phyloP scores from a whole-genome alignment of 164 flowering plant species.

The Nelumbo lutea region DNA sequence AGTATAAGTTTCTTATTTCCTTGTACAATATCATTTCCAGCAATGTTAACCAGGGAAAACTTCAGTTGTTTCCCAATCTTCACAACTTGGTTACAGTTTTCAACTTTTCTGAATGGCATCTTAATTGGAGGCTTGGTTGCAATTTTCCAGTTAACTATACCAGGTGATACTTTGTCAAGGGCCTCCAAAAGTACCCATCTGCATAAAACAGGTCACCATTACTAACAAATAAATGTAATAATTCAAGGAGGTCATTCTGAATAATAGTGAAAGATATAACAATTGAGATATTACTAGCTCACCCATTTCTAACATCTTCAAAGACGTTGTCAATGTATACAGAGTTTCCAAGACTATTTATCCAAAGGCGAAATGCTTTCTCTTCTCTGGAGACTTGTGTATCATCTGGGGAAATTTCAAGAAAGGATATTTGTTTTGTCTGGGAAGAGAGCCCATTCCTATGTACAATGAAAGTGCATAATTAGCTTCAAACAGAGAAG shows the following conservation, averaged over 20 bases:
- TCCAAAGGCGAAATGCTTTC: constrained; percentile 79
- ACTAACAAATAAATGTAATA: background rate
- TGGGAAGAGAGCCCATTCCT: constrained; percentile 87
- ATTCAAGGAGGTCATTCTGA: background rate
- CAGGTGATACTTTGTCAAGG: constrained; percentile 84
- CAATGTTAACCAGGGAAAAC: constrained; percentile 86
- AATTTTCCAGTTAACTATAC: constrained; percentile 86
- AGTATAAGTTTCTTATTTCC: constrained; percentile 86
- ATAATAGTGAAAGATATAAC: background rate
- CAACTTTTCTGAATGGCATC: constrained; percentile 90
- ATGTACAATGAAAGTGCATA: constrained; percentile 10
- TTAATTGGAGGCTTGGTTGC: constrained; percentile 88
- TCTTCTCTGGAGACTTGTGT: constrained; percentile 77
- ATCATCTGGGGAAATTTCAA: constrained; percentile 65
- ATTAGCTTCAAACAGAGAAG: background rate
- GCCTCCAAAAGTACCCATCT: constrained; percentile 89
- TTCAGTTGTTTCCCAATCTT: constrained; percentile 82
- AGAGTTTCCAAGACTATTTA: constrained; percentile 75
- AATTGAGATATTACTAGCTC: constrained; percentile 14
- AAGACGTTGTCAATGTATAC: constrained; percentile 65
- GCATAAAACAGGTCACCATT: constrained; percentile 12
- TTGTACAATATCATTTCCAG: constrained; percentile 92
- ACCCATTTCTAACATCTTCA: constrained; percentile 92
- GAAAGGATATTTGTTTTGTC: constrained; percentile 67
- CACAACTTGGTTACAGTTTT: constrained; percentile 90